Base-by-base conservation (phyloP, 805 yeast species). In the Sugiyamaella valdiviana region DNA sequence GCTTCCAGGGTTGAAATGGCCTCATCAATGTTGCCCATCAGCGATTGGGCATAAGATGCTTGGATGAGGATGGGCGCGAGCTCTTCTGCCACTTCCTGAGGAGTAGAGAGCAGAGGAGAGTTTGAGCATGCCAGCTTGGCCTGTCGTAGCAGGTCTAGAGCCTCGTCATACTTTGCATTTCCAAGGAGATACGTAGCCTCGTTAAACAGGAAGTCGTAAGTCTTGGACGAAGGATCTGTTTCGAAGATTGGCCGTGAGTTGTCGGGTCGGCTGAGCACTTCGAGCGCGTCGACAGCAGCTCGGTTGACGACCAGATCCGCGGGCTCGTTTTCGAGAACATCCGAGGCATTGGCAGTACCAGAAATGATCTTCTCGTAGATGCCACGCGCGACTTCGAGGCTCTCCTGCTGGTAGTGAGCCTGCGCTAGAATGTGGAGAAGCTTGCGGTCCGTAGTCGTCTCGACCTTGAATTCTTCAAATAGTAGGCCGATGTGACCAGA, bases 161-260 rank as follows among this genome's bases (percentile, higher is more conserved):
- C 74, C 14, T 58, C 51, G 0, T 52, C 53, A 38, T 63, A 65
- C 36, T 77, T 64, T 7, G 71, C 70, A 36, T 67, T 67, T 7
- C 73, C 68, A 42, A 81, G 61, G 44, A 66, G 64, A 36, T 77
- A 72, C 50, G 80, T 66, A 0, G 87, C 80, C 6, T 71, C 68
- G 65, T 84, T 84, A 69, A 81, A 83, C 3, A 72, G 59, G 46
- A 72, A 71, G 58, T 84, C 91, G 58, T 82, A 82, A 6, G 77
- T 68, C 15, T 50, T 43, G 4, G 47, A 10, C 15, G 32, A 14
- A 2, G 38, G 12, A 17, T 29, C 38, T 15, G 20, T 22, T 16
- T 32, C 26, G 32, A n/a, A 15, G n/a, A 32, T 36, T 9, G 19
- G 23, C 20, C 37, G 39, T 24, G 42, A 23, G n/a, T 17, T 15